These are phyloP conservation scores for Sphaerulina musiva DNA, from an alignment of 2,329 filamentous ascomycete genomes.

Conservation along the genomic window DNA sequence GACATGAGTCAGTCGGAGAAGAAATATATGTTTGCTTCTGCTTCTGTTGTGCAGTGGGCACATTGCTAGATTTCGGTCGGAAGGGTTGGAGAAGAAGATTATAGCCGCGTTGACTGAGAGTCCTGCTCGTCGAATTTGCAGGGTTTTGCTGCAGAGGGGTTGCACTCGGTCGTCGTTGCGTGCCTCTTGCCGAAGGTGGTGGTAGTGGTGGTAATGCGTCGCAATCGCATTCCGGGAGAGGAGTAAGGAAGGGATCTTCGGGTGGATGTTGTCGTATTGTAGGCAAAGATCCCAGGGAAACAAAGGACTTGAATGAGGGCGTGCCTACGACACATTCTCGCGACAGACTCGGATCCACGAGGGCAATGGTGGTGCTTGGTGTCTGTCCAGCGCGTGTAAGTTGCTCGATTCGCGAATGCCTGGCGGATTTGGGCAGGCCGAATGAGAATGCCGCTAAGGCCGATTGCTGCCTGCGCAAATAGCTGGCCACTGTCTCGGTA, in stretches of 20 bases:
- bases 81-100: constrained; percentile 11
- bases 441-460: constrained; percentile 18
- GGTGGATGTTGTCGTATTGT: constrained; percentile 22
- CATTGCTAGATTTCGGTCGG: constrained; percentile 4
- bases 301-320: constrained; percentile 25
- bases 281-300: constrained; percentile 21
- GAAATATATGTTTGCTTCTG: constrained; percentile 11
- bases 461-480: constrained; percentile 21
- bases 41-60: constrained; percentile 1
- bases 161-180: constrained; percentile 1
- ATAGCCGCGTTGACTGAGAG: constrained; percentile 16
- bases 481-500: constrained; percentile 17
- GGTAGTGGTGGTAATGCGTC: neutral
- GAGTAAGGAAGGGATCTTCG: constrained; percentile 28
- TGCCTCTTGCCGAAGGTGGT: neutral
- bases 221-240: neutral
- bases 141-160: constrained; percentile 19
- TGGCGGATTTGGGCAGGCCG: constrained; percentile 7
- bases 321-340: constrained; percentile 20
- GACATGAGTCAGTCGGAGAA: constrained; percentile 7
- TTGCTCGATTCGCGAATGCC: constrained; percentile 8
- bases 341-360: constrained; percentile 24
- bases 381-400: constrained; percentile 4
- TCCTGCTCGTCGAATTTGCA: constrained; percentile 13
- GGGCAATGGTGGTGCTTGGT: constrained; percentile 9